A percentile compares a stretch with the other conserved stretches of the same genome.
phyloP scores from a whole-genome alignment of 495 filamentous ascomycete species.

The Xylaria bambusicola region DNA sequence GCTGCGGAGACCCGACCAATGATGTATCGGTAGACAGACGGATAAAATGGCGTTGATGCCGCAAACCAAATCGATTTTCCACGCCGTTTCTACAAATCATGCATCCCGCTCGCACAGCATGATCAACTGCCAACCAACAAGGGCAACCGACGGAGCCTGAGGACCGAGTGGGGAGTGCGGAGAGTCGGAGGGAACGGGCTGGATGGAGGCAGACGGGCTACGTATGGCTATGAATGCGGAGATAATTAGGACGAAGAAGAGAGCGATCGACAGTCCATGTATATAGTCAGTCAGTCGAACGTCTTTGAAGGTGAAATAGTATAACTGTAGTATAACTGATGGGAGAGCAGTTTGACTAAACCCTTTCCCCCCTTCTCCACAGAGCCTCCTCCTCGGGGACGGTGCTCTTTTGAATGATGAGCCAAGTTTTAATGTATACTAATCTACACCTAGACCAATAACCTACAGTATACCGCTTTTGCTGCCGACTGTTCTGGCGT shows the following conservation, averaged over 20 bases:
- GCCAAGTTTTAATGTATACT: neutral
- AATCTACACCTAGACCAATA: no score
- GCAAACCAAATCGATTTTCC: conserved; percentile 1
- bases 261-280: no score
- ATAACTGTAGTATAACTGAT: neutral
- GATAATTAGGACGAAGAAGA: neutral
- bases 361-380: conserved; percentile 1
- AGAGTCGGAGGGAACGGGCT: neutral
- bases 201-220: neutral
- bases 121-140: conserved; percentile 11
- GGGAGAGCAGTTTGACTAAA: neutral
- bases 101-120: conserved; percentile 9
- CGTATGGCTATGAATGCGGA: neutral
- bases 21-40: neutral
- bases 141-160: conserved; percentile 5
- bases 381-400: neutral
- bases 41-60: conserved; percentile 15
- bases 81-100: conserved; percentile 5
- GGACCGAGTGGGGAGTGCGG: neutral
- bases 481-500: no score
- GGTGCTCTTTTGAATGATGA: conserved; percentile 3
- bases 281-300: no score
- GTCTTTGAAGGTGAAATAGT: neutral
- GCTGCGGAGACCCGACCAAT: conserved; percentile 2
- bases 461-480: neutral